These are phyloP conservation scores for Auricularia sp. DNA, from an alignment of 768 basidiomycete species.

Conservation along the genomic window DNA sequence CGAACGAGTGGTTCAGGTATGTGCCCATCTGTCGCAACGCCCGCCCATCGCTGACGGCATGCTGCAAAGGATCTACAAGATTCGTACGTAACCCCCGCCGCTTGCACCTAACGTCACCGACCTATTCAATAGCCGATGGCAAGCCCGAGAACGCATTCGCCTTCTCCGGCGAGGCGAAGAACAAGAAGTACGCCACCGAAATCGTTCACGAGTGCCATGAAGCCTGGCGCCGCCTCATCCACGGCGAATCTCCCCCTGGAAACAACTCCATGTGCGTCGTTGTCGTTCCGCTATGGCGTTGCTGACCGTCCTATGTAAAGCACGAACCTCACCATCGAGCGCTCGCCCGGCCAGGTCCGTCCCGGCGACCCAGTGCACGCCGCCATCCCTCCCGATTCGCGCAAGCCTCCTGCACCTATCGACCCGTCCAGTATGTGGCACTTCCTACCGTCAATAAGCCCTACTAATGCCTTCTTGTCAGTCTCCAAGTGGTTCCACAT, in stretches of 20 bases:
- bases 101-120: background rate
- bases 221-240: slow-evolving; percentile 90
- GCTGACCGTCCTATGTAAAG: slow-evolving; percentile 29
- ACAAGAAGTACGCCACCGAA: slow-evolving; percentile 98
- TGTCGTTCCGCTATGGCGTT: background rate
- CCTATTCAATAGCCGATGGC: slow-evolving; percentile 47
- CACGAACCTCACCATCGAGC: slow-evolving; percentile 65
- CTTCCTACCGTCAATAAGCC: background rate
- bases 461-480: background rate
- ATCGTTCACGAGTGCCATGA: slow-evolving; percentile 99
- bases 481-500: slow-evolving; percentile 18
- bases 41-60: slow-evolving; percentile 3
- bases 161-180: slow-evolving; percentile 99
- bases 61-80: slow-evolving; percentile 75
- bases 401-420: slow-evolving; percentile 76
- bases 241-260: slow-evolving; percentile 58
- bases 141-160: slow-evolving; percentile 98
- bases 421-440: slow-evolving; percentile 71
- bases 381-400: slow-evolving; percentile 63
- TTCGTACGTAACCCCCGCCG: slow-evolving; percentile 27
- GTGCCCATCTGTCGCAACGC: background rate
- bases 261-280: slow-evolving; percentile 74
- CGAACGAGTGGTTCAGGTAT: slow-evolving; percentile 98
- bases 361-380: slow-evolving; percentile 55
- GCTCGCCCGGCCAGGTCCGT: slow-evolving; percentile 59